phyloP scores from a whole-genome alignment of 768 basidiomycete species.

The Ramaria sp. region DNA sequence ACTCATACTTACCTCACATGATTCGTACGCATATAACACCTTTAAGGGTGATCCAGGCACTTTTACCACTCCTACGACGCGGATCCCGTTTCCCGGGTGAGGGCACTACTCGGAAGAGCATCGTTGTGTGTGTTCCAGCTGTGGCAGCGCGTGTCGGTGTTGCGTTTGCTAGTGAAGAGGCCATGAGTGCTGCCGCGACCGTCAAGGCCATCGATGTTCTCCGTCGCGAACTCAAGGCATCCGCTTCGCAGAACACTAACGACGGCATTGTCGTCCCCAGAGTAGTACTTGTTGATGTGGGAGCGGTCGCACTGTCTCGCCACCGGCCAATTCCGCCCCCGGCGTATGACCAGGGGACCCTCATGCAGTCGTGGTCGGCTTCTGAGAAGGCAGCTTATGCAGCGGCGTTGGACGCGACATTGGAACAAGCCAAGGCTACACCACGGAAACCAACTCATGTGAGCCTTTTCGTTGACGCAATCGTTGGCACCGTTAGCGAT shows the following conservation, averaged over 20 bases:
- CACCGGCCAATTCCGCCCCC: constrained; percentile 17
- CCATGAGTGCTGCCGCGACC: constrained; percentile 70
- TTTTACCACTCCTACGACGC: constrained; percentile 66
- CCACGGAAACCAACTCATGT: constrained; percentile 46
- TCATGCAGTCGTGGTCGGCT: constrained; percentile 64
- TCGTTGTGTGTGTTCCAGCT: constrained; percentile 68
- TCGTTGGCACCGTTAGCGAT: constrained; percentile 50
- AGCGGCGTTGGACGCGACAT: constrained; percentile 44
- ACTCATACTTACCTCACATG: constrained; percentile 60
- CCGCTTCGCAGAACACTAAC: constrained; percentile 38
- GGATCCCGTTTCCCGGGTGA: constrained; percentile 42
- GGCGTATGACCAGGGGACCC: constrained; percentile 25
- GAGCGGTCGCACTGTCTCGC: constrained; percentile 22
- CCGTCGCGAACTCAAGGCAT: constrained; percentile 56
- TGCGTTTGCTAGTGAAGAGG: constrained; percentile 51
- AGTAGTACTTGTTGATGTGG: constrained; percentile 67
- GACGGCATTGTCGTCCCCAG: constrained; percentile 57
- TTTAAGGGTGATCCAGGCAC: constrained; percentile 62
- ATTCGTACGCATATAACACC: constrained; percentile 68
- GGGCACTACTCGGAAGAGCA: constrained; percentile 27
- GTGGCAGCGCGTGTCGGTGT: constrained; percentile 63
- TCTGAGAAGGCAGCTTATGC: constrained; percentile 69
- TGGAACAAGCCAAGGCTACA: not conserved
- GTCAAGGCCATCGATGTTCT: constrained; percentile 64
- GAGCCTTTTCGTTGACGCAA: constrained; percentile 43